These are phyloP conservation scores for Teunomyces cretensis DNA, from an alignment of 805 yeast genomes.

Conservation along the genomic window DNA sequence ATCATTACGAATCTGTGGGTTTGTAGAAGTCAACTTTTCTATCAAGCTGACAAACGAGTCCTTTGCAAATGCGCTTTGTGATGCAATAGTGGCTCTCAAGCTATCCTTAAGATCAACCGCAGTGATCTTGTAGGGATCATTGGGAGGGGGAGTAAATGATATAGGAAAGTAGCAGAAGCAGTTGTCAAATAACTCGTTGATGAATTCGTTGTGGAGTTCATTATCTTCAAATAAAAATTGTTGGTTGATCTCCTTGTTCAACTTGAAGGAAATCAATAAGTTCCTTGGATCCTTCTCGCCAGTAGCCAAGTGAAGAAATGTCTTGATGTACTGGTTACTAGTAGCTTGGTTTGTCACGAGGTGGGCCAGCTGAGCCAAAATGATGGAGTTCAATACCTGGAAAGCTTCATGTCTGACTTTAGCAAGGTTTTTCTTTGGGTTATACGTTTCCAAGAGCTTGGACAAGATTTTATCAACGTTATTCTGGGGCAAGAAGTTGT, in stretches of 20 bases:
- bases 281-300: constrained; percentile 97
- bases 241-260: constrained; percentile 49
- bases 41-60: constrained; percentile 76
- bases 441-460: constrained; percentile 31
- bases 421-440: constrained; percentile 60
- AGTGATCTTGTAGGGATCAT: constrained; percentile 83
- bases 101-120: constrained; percentile 65
- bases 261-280: constrained; percentile 63
- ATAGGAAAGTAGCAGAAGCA: constrained; percentile 96
- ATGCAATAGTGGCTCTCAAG: constrained; percentile 61
- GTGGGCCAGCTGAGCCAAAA: constrained; percentile 24
- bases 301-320: constrained; percentile 66
- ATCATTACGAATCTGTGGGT: constrained; percentile 71
- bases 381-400: constrained; percentile 40
- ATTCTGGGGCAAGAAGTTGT: constrained; percentile 38
- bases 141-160: constrained; percentile 87
- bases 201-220: constrained; percentile 37
- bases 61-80: constrained; percentile 61
- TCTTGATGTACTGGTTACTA: constrained; percentile 46
- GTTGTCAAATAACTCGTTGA: constrained; percentile 79
- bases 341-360: constrained; percentile 15
- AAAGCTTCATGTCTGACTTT: constrained; percentile 62
- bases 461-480: constrained; percentile 12
- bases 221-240: constrained; percentile 26
- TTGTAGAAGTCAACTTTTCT: constrained; percentile 76